phyloP scores from a whole-genome alignment of 2,329 filamentous ascomycete species.

The Epichloe gansuensis region DNA sequence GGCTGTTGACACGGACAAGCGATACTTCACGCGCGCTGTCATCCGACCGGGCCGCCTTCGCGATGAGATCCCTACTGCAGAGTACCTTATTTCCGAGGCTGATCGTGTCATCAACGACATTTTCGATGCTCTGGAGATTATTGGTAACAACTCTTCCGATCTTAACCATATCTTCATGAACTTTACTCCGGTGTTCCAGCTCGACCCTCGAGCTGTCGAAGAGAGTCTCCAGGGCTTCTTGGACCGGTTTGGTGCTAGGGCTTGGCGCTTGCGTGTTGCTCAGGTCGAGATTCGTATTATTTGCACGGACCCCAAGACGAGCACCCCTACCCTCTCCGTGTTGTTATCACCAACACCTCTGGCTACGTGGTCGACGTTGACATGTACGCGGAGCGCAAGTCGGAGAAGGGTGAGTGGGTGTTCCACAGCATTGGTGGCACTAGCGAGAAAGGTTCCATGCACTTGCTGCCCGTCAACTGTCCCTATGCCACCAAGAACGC shows the following conservation, averaged over 20 bases:
- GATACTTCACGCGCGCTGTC: constrained; percentile 94
- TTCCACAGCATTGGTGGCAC: constrained; percentile 97
- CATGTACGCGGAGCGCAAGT: constrained; percentile 95
- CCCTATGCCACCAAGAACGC: constrained; percentile 98
- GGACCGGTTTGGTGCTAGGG: constrained; percentile 87
- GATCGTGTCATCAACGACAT: constrained; percentile 97
- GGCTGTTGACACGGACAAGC: constrained; percentile 89
- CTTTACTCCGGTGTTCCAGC: constrained; percentile 92
- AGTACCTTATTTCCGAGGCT: constrained; percentile 95
- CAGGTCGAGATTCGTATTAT: constrained; percentile 97
- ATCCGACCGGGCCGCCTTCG: constrained; percentile 88
- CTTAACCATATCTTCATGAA: constrained; percentile 99
- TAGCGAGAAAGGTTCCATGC: constrained; percentile 90
- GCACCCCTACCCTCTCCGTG: constrained; percentile 80
- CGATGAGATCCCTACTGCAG: constrained; percentile 95
- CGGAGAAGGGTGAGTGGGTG: constrained; percentile 94
- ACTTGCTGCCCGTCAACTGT: constrained; percentile 78
- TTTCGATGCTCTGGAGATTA: constrained; percentile 92
- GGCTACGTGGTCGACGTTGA: constrained; percentile 97
- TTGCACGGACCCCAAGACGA: constrained; percentile 80
- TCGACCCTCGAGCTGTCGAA: constrained; percentile 81
- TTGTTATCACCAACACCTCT: constrained; percentile 96
- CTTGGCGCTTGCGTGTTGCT: constrained; percentile 91
- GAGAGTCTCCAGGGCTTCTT: constrained; percentile 89
- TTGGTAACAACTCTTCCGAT: constrained; percentile 98